Conservation (phyloP, 2,329 filamentous ascomycete genomes). For the Epicoccum nigrum region DNA sequence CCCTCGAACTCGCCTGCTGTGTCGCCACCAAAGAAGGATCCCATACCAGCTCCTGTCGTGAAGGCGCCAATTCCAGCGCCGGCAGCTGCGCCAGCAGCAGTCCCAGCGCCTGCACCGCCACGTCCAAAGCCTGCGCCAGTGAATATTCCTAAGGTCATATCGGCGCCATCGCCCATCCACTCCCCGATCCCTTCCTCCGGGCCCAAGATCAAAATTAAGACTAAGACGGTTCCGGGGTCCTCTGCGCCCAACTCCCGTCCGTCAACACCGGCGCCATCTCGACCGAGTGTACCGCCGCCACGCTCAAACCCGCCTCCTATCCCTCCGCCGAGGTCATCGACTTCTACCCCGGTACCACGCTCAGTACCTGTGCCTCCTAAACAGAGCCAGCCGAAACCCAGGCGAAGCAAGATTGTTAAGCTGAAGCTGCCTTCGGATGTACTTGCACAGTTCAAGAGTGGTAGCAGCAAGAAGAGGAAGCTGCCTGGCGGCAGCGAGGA, state of each 20-base stretch:
- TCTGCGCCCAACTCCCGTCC: constrained; percentile 29
- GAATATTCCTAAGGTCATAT: constrained; percentile 23
- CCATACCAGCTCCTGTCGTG: constrained; percentile 25
- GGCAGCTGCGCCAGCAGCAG: constrained; percentile 4
- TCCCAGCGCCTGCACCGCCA: constrained; percentile 9
- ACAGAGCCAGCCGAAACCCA: constrained; percentile 19
- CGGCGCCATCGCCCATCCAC: constrained; percentile 31
- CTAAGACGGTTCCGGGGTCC: constrained; percentile 26
- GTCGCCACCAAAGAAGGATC: constrained; percentile 22
- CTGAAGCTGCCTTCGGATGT: constrained; percentile 27
- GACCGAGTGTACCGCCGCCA: constrained; percentile 22
- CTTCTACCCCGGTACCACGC: constrained; percentile 18
- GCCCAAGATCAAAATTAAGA: constrained; percentile 39
- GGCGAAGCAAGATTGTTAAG: constrained; percentile 37
- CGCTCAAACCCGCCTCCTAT: constrained; percentile 19
- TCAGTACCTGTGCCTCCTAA: constrained; percentile 5
- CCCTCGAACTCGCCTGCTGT: constrained; percentile 16
- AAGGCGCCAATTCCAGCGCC: constrained; percentile 18
- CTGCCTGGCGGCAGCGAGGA: constrained; percentile 22
- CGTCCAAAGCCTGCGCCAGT: constrained; percentile 20
- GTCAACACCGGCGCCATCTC: constrained; percentile 19
- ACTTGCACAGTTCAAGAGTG: constrained; percentile 20
- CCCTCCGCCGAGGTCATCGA: constrained; percentile 12
- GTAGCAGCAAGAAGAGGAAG: constrained; percentile 32
- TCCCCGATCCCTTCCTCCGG: constrained; percentile 32